Conservation (phyloP, 2,329 filamentous ascomycete species). For the Plenodomus lindquistii region DNA sequence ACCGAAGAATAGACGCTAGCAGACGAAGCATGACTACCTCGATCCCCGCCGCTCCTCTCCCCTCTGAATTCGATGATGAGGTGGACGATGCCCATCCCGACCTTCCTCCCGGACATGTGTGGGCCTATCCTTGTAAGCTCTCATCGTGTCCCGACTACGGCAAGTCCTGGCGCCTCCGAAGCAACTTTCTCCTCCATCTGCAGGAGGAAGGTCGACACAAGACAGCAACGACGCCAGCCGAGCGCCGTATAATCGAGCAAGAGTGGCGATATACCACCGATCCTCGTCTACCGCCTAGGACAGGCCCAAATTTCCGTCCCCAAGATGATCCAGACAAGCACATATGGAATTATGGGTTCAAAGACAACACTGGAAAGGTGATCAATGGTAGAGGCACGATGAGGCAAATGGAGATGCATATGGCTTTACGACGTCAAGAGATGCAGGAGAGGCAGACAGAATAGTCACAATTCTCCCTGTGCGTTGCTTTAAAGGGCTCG, state of each 20-base stretch:
- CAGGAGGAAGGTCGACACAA: slow-evolving; percentile 8
- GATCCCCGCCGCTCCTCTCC: not conserved
- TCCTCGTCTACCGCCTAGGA: slow-evolving; percentile 27
- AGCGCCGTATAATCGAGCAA: slow-evolving; percentile 26
- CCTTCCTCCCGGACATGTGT: not conserved
- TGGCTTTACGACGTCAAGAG: slow-evolving; percentile 15
- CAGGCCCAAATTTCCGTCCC: slow-evolving; percentile 26
- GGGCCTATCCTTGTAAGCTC: slow-evolving; percentile 5
- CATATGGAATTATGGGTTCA: slow-evolving; percentile 19
- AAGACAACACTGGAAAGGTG: slow-evolving; percentile 26
- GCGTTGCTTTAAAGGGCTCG: not conserved
- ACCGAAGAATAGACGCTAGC: not conserved
- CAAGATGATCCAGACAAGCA: slow-evolving; percentile 3
- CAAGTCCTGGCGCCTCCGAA: slow-evolving; percentile 17
- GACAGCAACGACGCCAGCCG: slow-evolving; percentile 13
- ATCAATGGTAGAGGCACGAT: slow-evolving; percentile 16
- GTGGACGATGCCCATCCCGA: not conserved
- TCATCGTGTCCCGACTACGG: slow-evolving; percentile 17
- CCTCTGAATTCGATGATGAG: slow-evolving; percentile 1
- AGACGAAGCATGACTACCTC: slow-evolving; percentile 12
- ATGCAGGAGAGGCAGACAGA: slow-evolving; percentile 8
- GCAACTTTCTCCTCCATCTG: slow-evolving; percentile 6
- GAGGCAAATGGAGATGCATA: slow-evolving; percentile 21
- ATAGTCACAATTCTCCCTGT: not conserved
- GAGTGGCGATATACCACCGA: slow-evolving; percentile 31